A percentile compares a stretch with the other conserved stretches of the same genome.
Conservation (phyloP, 352 stramenopile species). For the Globisporangium emineosum region DNA sequence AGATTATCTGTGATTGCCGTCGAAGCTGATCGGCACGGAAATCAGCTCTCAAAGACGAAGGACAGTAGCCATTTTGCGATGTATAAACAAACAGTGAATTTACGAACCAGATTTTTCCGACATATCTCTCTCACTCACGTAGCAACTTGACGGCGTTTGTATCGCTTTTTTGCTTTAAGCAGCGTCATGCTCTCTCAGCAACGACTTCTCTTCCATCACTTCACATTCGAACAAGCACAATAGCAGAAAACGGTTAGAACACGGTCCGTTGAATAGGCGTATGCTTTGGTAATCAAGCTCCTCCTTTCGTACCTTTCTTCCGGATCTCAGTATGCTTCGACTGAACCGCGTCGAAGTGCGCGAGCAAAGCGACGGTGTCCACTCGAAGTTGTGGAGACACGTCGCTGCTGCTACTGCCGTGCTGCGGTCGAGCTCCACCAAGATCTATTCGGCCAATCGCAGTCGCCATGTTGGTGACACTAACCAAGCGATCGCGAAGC, state of each 20-base stretch:
- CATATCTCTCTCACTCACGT: background rate
- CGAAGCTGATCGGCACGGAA: background rate
- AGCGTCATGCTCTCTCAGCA: constrained; percentile 44
- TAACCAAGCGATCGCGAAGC: constrained; percentile 76
- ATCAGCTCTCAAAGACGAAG: background rate
- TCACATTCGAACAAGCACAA: background rate
- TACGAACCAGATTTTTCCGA: background rate
- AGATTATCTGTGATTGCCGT: background rate
- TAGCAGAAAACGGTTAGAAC: no score
- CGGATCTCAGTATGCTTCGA: constrained; percentile 62
- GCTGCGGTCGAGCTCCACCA: constrained; percentile 23
- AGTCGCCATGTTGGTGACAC: constrained; percentile 86
- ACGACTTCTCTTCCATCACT: constrained; percentile 68
- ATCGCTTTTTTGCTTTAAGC: constrained; percentile 3
- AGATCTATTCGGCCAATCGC: constrained; percentile 77
- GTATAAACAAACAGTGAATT: constrained; percentile 3
- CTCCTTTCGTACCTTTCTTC: constrained; percentile 64
- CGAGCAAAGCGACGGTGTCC: constrained; percentile 53
- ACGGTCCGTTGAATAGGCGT: no score
- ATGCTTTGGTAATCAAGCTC: no score
- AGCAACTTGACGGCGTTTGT: background rate
- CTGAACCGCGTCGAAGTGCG: constrained; percentile 76
- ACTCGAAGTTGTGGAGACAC: constrained; percentile 25
- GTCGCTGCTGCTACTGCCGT: constrained; percentile 19
- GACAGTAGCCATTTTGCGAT: background rate